These are phyloP conservation scores for Epichloe aotearoae DNA, from an alignment of 2,329 filamentous ascomycete genomes.

Conservation along the genomic window DNA sequence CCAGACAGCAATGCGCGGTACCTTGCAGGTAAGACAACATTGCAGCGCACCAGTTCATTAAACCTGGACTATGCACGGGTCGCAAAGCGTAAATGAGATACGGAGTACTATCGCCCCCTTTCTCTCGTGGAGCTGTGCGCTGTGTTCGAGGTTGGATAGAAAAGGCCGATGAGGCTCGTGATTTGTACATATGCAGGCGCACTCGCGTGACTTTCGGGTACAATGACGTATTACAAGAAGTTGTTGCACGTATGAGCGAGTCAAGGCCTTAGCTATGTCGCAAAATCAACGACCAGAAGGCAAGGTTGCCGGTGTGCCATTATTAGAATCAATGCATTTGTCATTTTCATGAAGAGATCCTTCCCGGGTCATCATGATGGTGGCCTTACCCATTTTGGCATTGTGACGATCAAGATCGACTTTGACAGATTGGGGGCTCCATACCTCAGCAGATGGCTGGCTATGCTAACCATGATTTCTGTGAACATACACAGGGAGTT, in stretches of 20 bases:
- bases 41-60: neutral
- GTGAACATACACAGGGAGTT: too few species aligned
- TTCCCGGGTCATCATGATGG: neutral
- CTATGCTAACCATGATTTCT: too few species aligned
- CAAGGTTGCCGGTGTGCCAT: too few species aligned
- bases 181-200: too few species aligned
- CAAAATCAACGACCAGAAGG: too few species aligned
- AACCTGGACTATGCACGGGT: neutral
- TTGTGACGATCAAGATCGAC: neutral
- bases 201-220: too few species aligned
- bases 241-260: too few species aligned
- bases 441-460: too few species aligned
- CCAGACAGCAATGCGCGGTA: neutral
- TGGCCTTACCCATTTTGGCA: neutral
- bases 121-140: neutral
- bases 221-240: too few species aligned
- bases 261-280: too few species aligned
- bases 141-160: neutral
- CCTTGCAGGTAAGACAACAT: constrained; percentile 1
- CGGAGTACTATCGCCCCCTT: neutral
- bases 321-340: too few species aligned
- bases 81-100: neutral
- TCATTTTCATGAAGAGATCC: neutral
- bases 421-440: neutral
- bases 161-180: too few species aligned